These are phyloP conservation scores for Trametes cubensis DNA, from an alignment of 768 basidiomycete species.

Conservation along the genomic window DNA sequence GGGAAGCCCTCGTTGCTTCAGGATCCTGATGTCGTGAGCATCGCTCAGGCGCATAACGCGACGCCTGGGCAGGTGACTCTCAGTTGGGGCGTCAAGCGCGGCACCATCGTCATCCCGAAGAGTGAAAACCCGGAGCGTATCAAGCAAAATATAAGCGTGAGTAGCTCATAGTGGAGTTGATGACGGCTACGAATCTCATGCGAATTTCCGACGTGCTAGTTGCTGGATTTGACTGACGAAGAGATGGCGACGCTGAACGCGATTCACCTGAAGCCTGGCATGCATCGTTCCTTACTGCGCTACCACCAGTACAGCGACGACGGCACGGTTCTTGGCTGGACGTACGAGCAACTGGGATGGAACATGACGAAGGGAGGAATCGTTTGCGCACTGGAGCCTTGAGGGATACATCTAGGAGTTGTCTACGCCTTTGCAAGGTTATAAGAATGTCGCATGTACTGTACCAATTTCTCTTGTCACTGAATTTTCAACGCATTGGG, in stretches of 20 bases:
- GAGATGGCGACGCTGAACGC: conserved; percentile 59
- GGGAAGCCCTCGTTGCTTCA: conserved; percentile 35
- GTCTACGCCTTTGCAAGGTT: too few species aligned
- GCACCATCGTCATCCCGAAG: conserved; percentile 59
- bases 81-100: conserved; percentile 60
- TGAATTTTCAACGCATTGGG: too few species aligned
- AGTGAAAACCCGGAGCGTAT: conserved; percentile 48
- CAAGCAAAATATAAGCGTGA: conserved; percentile 52
- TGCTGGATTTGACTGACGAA: conserved; percentile 57
- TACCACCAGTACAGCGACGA: conserved; percentile 29
- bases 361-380: conserved; percentile 40
- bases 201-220: conserved; percentile 42
- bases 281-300: conserved; percentile 41
- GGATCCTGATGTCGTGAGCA: conserved; percentile 32
- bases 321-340: conserved; percentile 48
- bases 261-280: conserved; percentile 57
- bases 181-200: too few species aligned
- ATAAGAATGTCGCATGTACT: too few species aligned
- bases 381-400: conserved; percentile 12
- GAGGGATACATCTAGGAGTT: neutral
- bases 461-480: too few species aligned
- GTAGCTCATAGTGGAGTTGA: neutral
- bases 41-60: conserved; percentile 42
- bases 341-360: conserved; percentile 48
- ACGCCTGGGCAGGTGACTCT: conserved; percentile 55